Percentiles rank a stretch among this genome's conserved stretches.
These are phyloP conservation scores for Polyporus arcularius DNA, from an alignment of 768 basidiomycete species.

Conservation along the genomic window DNA sequence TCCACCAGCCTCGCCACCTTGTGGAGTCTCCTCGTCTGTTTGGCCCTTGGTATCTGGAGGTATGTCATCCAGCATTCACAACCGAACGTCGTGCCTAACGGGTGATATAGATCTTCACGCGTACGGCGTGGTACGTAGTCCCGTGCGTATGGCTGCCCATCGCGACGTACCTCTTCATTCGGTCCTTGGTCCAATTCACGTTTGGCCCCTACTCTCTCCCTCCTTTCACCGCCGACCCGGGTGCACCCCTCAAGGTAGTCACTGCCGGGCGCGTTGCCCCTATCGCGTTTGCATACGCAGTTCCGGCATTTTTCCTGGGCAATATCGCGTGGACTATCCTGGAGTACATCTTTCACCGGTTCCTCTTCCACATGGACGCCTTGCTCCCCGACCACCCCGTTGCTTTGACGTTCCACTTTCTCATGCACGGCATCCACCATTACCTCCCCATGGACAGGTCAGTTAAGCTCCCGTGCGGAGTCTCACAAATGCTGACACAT, in stretches of 20 bases:
- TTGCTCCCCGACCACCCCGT: constrained; percentile 79
- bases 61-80: constrained; percentile 28
- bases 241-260: constrained; percentile 49
- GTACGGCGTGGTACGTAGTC: constrained; percentile 92
- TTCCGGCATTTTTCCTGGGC: constrained; percentile 76
- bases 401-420: constrained; percentile 86
- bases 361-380: constrained; percentile 95
- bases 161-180: constrained; percentile 71
- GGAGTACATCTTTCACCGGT: constrained; percentile 92
- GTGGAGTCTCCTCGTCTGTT: constrained; percentile 85
- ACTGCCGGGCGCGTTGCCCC: constrained; percentile 47
- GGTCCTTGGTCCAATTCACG: constrained; percentile 82
- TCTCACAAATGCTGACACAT: background rate
- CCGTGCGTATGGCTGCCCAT: constrained; percentile 93
- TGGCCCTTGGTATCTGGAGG: constrained; percentile 80
- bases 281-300: constrained; percentile 52
- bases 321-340: constrained; percentile 92
- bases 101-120: constrained; percentile 63
- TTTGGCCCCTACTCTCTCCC: constrained; percentile 55
- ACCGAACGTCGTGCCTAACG: background rate
- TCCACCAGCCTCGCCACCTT: constrained; percentile 94
- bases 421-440: constrained; percentile 95
- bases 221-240: constrained; percentile 56
- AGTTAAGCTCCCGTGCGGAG: constrained; percentile 22
- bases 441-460: constrained; percentile 96